Evolutionary conservation across 352 stramenopile species (phyloP).

Genomic region (Phytophthora pistaciae): DNA sequence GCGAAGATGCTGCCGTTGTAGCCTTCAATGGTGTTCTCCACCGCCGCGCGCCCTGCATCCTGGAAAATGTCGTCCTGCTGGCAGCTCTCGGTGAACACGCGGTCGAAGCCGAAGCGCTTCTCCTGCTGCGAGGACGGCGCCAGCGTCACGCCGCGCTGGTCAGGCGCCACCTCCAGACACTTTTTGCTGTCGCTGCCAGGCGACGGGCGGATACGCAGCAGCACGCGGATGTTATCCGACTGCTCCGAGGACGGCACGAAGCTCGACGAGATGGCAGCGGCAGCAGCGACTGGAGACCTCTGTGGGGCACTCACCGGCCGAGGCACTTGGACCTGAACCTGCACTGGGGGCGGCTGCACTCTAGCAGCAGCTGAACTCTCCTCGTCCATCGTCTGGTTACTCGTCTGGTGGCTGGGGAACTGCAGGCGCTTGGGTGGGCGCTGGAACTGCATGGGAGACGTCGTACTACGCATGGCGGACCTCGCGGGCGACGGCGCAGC

Average conservation of each 20-base stretch:
- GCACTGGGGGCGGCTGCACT: neutral
- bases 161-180: slow-evolving; percentile 66
- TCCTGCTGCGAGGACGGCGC: slow-evolving; percentile 68
- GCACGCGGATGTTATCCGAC: slow-evolving; percentile 76
- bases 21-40: slow-evolving; percentile 85
- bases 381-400: slow-evolving; percentile 24
- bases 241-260: slow-evolving; percentile 17
- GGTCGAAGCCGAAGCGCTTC: slow-evolving; percentile 89
- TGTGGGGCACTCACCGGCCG: slow-evolving; percentile 1
- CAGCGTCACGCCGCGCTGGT: slow-evolving; percentile 71
- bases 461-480: neutral
- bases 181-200: slow-evolving; percentile 38
- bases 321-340: slow-evolving; percentile 5
- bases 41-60: slow-evolving; percentile 71
- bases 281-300: neutral
- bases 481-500: neutral
- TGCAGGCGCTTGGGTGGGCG: slow-evolving; percentile 31
- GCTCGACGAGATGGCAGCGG: slow-evolving; percentile 1
- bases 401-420: slow-evolving; percentile 16
- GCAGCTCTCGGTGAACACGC: slow-evolving; percentile 74
- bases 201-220: slow-evolving; percentile 65
- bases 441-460: slow-evolving; percentile 26
- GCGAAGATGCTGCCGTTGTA: slow-evolving; percentile 93
- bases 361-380: neutral
- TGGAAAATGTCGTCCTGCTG: slow-evolving; percentile 87